Conservation (phyloP, 768 basidiomycete species). For the Exsudoporus frostii region DNA sequence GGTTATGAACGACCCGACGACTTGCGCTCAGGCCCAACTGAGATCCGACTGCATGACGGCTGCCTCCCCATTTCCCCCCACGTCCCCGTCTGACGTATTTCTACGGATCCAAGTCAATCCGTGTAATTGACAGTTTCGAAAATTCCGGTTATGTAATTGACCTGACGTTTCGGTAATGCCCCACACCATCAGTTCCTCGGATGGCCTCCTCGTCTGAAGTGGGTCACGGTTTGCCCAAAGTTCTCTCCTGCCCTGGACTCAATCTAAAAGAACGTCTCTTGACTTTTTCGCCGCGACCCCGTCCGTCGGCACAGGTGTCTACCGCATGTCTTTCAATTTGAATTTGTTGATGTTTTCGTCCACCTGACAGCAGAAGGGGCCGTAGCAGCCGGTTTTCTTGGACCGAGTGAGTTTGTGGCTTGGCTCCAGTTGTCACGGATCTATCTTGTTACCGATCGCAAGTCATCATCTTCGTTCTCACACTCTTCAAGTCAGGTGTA, state of each 20-base stretch:
- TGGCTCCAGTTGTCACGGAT: background rate
- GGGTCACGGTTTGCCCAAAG: background rate
- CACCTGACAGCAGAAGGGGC: background rate
- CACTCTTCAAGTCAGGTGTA: background rate
- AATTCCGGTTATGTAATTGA: background rate
- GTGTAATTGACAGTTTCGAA: background rate
- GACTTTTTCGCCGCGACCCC: background rate
- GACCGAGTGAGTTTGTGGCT: background rate
- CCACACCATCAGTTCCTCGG: background rate
- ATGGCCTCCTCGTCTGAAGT: background rate
- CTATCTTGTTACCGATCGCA: background rate
- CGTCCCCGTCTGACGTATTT: background rate
- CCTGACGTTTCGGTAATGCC: background rate
- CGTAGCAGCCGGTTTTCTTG: background rate
- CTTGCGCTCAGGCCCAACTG: slow-evolving; percentile 1
- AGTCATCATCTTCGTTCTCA: slow-evolving; percentile 1
- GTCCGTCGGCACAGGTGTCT: background rate
- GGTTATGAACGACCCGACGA: background rate
- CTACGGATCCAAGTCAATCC: background rate
- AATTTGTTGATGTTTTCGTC: slow-evolving; percentile 1
- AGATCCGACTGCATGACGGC: slow-evolving; percentile 14
- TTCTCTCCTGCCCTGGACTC: background rate
- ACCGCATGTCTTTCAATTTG: slow-evolving; percentile 6
- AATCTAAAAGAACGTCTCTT: background rate
- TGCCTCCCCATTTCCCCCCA: background rate